These are phyloP conservation scores for Oryza australiensis DNA, from an alignment of 176 grass and related monocot species.

Conservation along the genomic window DNA sequence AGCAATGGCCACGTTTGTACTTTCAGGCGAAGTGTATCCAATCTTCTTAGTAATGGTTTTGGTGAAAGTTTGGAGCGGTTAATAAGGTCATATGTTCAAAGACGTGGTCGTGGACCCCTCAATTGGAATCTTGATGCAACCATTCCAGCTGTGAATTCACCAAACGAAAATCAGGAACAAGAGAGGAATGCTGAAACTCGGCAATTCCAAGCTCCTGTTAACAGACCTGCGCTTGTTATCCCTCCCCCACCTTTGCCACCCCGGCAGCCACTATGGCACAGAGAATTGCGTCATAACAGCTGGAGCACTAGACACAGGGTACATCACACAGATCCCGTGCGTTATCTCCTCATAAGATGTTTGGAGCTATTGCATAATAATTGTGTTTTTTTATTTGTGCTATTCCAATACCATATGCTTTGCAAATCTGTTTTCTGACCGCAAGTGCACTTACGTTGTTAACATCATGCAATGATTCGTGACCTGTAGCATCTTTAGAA, in stretches of 20 bases:
- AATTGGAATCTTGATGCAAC: slow-evolving; percentile 67
- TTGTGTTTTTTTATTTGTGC: neutral
- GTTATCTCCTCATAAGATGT: slow-evolving; percentile 27
- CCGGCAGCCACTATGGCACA: slow-evolving; percentile 70
- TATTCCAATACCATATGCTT: neutral
- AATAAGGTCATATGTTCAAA: slow-evolving; percentile 90
- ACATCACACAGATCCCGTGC: slow-evolving; percentile 53
- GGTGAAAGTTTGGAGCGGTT: slow-evolving; percentile 93
- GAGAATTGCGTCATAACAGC: slow-evolving; percentile 64
- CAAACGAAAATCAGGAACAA: slow-evolving; percentile 56
- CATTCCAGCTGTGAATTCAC: slow-evolving; percentile 42
- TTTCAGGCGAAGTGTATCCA: slow-evolving; percentile 93
- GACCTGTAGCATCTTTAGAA: neutral
- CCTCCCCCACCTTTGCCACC: slow-evolving; percentile 84
- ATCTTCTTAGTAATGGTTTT: slow-evolving; percentile 95
- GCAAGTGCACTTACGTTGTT: neutral
- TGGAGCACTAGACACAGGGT: slow-evolving; percentile 65
- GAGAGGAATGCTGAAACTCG: slow-evolving; percentile 67
- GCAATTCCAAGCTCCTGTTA: slow-evolving; percentile 44
- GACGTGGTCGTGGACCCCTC: slow-evolving; percentile 59
- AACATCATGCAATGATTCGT: neutral
- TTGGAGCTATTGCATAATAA: slow-evolving; percentile 18
- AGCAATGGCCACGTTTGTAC: slow-evolving; percentile 23
- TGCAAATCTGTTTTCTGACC: neutral
- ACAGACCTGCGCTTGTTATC: slow-evolving; percentile 60